Conservation (phyloP, 202 grass and related monocot species). For the Digitaria exilis region DNA sequence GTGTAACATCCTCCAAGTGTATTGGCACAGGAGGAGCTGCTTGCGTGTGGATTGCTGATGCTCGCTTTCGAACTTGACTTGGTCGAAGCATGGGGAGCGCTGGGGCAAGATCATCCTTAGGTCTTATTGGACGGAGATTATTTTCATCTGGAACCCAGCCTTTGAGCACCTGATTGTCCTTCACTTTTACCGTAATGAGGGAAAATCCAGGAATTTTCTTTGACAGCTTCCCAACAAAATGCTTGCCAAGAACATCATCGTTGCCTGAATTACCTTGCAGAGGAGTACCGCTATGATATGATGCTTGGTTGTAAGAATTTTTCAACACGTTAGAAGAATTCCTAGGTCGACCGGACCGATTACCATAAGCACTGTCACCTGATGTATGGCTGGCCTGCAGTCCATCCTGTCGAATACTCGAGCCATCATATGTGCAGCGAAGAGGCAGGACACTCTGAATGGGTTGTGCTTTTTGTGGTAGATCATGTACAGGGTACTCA, state of each 20-base stretch:
- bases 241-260: slow-evolving; percentile 50
- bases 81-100: slow-evolving; percentile 43
- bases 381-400: slow-evolving; percentile 17
- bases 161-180: slow-evolving; percentile 55
- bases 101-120: slow-evolving; percentile 50
- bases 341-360: slow-evolving; percentile 20
- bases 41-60: slow-evolving; percentile 46
- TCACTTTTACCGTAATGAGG: slow-evolving; percentile 59
- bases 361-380: slow-evolving; percentile 21
- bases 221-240: slow-evolving; percentile 49
- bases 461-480: slow-evolving; percentile 44
- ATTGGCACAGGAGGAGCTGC: slow-evolving; percentile 35
- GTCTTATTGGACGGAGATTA: slow-evolving; percentile 41
- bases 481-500: slow-evolving; percentile 24
- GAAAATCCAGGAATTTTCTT: slow-evolving; percentile 52
- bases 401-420: slow-evolving; percentile 28
- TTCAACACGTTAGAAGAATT: slow-evolving; percentile 17
- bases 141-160: slow-evolving; percentile 61
- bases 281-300: neutral
- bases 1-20: slow-evolving; percentile 54
- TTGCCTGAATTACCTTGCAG: slow-evolving; percentile 35
- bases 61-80: slow-evolving; percentile 47
- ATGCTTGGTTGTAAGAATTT: slow-evolving; percentile 16
- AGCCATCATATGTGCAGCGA: slow-evolving; percentile 27
- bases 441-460: slow-evolving; percentile 46